A percentile compares a stretch with the other conserved stretches of the same genome.
Conservation (phyloP, 345 rosid genomes). For the Carallia brachiata region DNA sequence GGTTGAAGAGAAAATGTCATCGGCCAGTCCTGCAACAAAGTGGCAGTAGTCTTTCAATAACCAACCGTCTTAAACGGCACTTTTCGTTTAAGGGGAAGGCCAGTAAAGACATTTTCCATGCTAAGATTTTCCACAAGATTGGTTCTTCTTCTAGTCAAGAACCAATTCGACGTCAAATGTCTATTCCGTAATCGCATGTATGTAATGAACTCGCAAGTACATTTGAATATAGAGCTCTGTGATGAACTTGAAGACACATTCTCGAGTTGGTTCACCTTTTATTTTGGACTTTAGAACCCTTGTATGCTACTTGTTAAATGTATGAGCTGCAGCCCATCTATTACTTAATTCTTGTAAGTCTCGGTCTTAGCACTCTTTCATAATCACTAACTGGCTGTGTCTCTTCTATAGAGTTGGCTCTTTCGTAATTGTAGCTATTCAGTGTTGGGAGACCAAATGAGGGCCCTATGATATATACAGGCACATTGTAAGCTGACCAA, state of each 20-base stretch:
- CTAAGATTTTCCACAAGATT: conserved; percentile 32
- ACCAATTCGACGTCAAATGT: conserved; percentile 17
- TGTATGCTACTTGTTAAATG: neutral
- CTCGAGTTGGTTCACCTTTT: conserved; percentile 3
- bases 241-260: conserved; percentile 6
- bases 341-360: neutral
- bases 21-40: conserved; percentile 17
- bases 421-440: too few species aligned
- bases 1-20: conserved; percentile 42
- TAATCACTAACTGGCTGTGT: too few species aligned
- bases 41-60: conserved; percentile 41
- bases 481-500: too few species aligned
- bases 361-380: too few species aligned
- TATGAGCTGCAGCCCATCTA: neutral
- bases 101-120: conserved; percentile 29
- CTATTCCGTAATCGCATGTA: conserved; percentile 22
- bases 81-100: conserved; percentile 34
- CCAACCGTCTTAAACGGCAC: conserved; percentile 47
- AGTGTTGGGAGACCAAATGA: too few species aligned
- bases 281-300: conserved; percentile 4
- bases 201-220: conserved; percentile 22
- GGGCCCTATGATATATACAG: too few species aligned
- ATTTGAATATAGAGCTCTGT: conserved; percentile 17
- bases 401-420: too few species aligned
- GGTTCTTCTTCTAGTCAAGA: conserved; percentile 33